Evolutionary conservation across 2,329 filamentous ascomycete genomes (phyloP), one percentile per base, ranked within the genome.

Genomic region (Cercospora sp.): DNA sequence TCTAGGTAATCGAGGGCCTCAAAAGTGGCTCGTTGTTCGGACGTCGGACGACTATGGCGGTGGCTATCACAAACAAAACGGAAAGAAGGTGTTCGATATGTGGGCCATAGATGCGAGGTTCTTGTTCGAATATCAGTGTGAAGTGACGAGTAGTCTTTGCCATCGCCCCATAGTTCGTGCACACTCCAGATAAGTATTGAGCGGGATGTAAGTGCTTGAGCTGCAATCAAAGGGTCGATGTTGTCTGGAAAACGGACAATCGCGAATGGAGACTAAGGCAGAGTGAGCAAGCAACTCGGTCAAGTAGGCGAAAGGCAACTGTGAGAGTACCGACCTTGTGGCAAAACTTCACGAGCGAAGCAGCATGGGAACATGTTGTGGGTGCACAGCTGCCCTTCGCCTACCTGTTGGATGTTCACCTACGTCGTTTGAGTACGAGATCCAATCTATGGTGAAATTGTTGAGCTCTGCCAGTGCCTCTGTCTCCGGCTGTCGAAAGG

Each of bases 91-190:
- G 82, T 77, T 67, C 83, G 81, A 80, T 93, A 96, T 9, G 81
- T 74, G 0, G 82, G 73, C 93, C 93, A 97, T 67, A 88, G 82
- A 64, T 87, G 81, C 3, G 84, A 75, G 0, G 91, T 91, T 45
- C 83, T 82, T 7, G 76, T 76, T 69, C 83, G 85, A 66, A 96
- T 84, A 64, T 88, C 85, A 57, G 82, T 80, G 76, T 96, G 92
- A 2, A 97, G 84, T 55, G 86, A 82, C 2, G 87, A 81, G 74
- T 96, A 90, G 57, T 84, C 88, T 10, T 81, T 75, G 13, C 91
- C 94, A 39, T 83, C 82, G 18, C 91, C 94, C 94, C 95, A 98
- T 70, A 97, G 87, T 77, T 96, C 93, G 81, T 95, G 92, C 72
- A 98, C 91, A 57, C 87, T 89, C 80, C 93, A 91, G 26, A 89